Base-by-base conservation (phyloP, 1,284 basidiomycete genomes). In the Tylopilus sp. region DNA sequence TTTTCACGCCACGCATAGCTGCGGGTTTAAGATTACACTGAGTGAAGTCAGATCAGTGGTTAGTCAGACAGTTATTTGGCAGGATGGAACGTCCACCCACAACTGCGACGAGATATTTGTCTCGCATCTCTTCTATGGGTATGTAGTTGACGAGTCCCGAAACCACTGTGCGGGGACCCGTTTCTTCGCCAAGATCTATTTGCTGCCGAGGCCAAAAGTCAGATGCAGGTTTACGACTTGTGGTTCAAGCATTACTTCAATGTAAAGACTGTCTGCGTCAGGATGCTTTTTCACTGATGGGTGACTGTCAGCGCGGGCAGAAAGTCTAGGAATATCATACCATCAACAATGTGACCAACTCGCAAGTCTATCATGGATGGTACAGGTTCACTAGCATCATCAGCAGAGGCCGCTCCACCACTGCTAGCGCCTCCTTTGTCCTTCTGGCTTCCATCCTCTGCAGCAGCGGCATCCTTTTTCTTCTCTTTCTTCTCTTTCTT, bases 291-390 rank as follows among this genome's bases (percentile, higher is more conserved):
- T 85, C 60, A 97, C 93, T 96, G 53, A 49, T 49, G 18, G 21
- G 30, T 35, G 33, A 1, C 45, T 37, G 44, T 52, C 26, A 56
- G 52, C 30, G 21, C 18, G 29, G 7, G 18, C 36, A 23, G 28
- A 37, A 33, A 26, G 1, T 19, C 21, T 12, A 28, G 19, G 41
- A 31, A 29, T 29, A n/a, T 71, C 82, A 65, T 58, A 93, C 92
- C 82, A 65, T 96, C 89, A 28, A 97, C 71, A 51, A 97, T 95
- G 58, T 85, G 86, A 7, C 92, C 91, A 12, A 97, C 92, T 42
- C 93, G 80, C 57, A 97, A 76, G 64, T 97, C 93, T 60, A 97
- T 89, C 92, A 97, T 96, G 40, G 89, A 92, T 9, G 93, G 94
- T 23, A 84, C 71, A 36, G 92, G 91, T 57, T 87, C 87, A 11